Base-by-base conservation (phyloP, 2,329 filamentous ascomycete genomes). In the Piedraia hortae region DNA sequence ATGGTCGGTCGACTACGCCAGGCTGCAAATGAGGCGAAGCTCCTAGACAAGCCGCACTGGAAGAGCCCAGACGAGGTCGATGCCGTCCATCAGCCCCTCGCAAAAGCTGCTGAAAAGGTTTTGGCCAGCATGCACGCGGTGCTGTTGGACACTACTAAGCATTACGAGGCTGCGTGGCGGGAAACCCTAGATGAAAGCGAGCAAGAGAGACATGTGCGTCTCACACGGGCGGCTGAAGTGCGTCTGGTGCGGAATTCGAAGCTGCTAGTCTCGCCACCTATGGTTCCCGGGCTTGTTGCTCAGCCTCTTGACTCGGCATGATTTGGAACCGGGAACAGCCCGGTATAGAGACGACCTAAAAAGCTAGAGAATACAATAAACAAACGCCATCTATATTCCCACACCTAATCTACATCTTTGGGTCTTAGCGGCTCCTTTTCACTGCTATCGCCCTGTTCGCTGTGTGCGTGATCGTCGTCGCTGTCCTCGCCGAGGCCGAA, bases 111-210 rank as follows among this genome's bases (percentile, higher is more conserved):
- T 2, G 73, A 85, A 47, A 85, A 72, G 50, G 82, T 90, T 4
- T 50, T 93, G 12, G 77, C 73, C 5, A 85, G 71, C 39, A 93
- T 97, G 82, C 75, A 91, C 40, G 63, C 68, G 34, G 65, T 93
- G 17, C 51, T 97, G 19, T 53, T 54, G 31, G 59, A 59, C 42
- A 74, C 69, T 4, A 57, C 63, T 33, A 53, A 54, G 28, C 62
- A 59, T 32, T 73, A 77, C 26, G 63, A 20, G 7, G 22, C 64
- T 33, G 61, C 82, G 51, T 49, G 41, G 16, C 33, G 25, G 22
- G 42, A 42, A 11, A 47, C 47, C n/a, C 46, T 44, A 4, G 41
- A 44, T 17, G 44, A 43, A 24, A 41, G 40, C 18, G 48, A 54
- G 22, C 44, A 54, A 36, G 61, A 54, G 34, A 46, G 58, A 34